A percentile compares a stretch with the other conserved stretches of the same genome.
Evolutionary conservation across 2,329 filamentous ascomycete species (phyloP).

Genomic region (Fusarium zealandicum): DNA sequence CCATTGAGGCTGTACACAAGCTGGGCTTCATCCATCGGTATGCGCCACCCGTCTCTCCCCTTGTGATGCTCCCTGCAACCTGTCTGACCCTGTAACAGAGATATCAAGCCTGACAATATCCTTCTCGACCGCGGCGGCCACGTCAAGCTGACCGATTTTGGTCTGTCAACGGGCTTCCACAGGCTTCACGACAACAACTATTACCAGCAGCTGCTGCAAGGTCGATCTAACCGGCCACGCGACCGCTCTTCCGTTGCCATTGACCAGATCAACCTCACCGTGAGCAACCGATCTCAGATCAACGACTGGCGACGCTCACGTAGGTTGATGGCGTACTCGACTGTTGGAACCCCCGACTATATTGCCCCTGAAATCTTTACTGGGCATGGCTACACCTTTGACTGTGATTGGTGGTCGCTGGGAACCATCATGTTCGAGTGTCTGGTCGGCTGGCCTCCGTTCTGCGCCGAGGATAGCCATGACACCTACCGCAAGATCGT

Average conservation of each 20-base stretch:
- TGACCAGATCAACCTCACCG: constrained; percentile 97
- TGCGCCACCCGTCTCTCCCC: constrained; percentile 43
- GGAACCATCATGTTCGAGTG: constrained; percentile 99
- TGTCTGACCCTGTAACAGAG: constrained; percentile 61
- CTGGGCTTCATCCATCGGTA: constrained; percentile 98
- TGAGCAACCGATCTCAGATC: constrained; percentile 96
- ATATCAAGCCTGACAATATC: constrained; percentile 99
- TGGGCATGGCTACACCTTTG: constrained; percentile 92
- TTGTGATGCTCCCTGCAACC: background rate
- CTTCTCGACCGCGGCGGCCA: constrained; percentile 93
- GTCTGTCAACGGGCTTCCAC: constrained; percentile 96
- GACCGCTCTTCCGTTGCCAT: constrained; percentile 95
- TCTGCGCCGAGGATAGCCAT: constrained; percentile 96
- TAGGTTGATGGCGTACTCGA: constrained; percentile 95
- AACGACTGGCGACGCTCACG: constrained; percentile 98
- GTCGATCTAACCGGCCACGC: constrained; percentile 72
- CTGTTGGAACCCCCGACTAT: constrained; percentile 97
- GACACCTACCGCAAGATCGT: constrained; percentile 99
- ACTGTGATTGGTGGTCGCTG: constrained; percentile 99
- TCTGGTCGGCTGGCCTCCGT: constrained; percentile 96
- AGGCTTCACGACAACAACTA: constrained; percentile 98
- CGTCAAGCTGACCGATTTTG: constrained; percentile 98
- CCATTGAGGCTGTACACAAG: constrained; percentile 98
- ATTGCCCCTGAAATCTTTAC: constrained; percentile 99
- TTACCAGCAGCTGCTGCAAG: constrained; percentile 94